Percentiles rank a stretch among this genome's conserved stretches.
These are phyloP conservation scores for Thielaviopsis ethacetica DNA, from an alignment of 2,329 filamentous ascomycete species.

Conservation along the genomic window DNA sequence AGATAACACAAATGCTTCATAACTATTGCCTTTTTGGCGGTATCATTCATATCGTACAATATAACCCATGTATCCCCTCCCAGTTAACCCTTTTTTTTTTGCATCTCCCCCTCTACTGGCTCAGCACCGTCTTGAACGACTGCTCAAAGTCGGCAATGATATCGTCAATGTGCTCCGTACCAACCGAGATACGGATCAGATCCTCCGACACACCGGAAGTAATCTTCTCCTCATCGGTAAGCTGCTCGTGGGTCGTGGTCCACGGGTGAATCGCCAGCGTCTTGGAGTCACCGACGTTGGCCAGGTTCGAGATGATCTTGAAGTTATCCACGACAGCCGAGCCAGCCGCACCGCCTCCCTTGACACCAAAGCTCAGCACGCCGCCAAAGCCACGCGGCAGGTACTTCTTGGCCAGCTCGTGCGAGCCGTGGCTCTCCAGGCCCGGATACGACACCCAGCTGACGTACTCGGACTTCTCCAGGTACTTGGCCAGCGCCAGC, in stretches of 20 bases:
- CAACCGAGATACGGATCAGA: conserved; percentile 86
- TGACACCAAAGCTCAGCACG: conserved; percentile 84
- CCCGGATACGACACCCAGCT: conserved; percentile 92
- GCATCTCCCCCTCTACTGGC: neutral
- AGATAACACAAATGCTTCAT: no score
- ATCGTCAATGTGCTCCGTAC: conserved; percentile 92
- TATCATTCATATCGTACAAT: neutral
- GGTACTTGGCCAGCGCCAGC: conserved; percentile 60
- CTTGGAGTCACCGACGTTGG: conserved; percentile 93
- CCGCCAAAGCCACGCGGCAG: conserved; percentile 72
- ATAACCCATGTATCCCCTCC: neutral
- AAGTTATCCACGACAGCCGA: conserved; percentile 84
- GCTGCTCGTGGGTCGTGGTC: conserved; percentile 88
- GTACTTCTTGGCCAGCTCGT: conserved; percentile 74
- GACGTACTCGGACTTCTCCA: conserved; percentile 70
- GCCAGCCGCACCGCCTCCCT: conserved; percentile 70
- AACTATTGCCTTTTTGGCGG: no score
- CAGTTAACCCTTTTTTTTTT: conserved; percentile 17
- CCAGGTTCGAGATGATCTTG: conserved; percentile 87
- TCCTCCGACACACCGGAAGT: conserved; percentile 65
- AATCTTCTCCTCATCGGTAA: conserved; percentile 64
- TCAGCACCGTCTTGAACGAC: conserved; percentile 49
- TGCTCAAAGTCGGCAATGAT: conserved; percentile 94
- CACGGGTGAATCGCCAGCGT: conserved; percentile 89
- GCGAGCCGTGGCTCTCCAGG: conserved; percentile 63